Conservation (phyloP, 1,139 yeast species). For the Pichia sp. region DNA sequence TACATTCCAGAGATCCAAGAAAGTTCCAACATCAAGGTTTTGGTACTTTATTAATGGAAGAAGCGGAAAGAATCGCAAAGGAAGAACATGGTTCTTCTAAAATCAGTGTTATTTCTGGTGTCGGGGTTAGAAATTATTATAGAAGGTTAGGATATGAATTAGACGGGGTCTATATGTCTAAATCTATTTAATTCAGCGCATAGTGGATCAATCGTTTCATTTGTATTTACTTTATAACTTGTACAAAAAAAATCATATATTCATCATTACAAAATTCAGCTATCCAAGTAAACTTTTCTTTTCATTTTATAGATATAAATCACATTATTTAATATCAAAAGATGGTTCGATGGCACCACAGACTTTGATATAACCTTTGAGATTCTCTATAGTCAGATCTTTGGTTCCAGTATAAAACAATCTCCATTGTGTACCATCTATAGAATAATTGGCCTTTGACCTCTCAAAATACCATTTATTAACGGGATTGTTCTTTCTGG, state of each 20-base stretch:
- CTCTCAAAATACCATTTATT: slow-evolving; percentile 98
- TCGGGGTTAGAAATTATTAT: slow-evolving; percentile 95
- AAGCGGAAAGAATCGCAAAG: slow-evolving; percentile 92
- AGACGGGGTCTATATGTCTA: slow-evolving; percentile 98
- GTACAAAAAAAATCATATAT: too few relatives aligned
- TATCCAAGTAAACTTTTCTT: too few relatives aligned
- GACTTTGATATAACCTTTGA: slow-evolving; percentile 37
- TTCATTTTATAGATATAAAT: too few relatives aligned
- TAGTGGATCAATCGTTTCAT: too few relatives aligned
- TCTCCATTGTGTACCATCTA: slow-evolving; percentile 59
- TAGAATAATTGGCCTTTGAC: slow-evolving; percentile 65
- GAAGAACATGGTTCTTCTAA: slow-evolving; percentile 95
- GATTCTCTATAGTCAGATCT: slow-evolving; percentile 29
- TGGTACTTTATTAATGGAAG: slow-evolving; percentile 97
- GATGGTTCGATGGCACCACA: slow-evolving; percentile 45
- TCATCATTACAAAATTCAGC: too few relatives aligned
- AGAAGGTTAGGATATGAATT: slow-evolving; percentile 86
- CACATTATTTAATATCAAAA: slow-evolving; percentile 19
- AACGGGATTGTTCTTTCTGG: slow-evolving; percentile 81
- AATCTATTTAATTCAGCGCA: slow-evolving; percentile 31
- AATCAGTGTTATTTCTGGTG: slow-evolving; percentile 94
- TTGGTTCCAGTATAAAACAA: slow-evolving; percentile 64
- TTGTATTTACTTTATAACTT: neutral
- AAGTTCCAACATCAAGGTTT: slow-evolving; percentile 99
- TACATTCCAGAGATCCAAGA: slow-evolving; percentile 96